Evolutionary conservation across 2,329 filamentous ascomycete species (phyloP).

Genomic region (Cladophialophora yegresii): DNA sequence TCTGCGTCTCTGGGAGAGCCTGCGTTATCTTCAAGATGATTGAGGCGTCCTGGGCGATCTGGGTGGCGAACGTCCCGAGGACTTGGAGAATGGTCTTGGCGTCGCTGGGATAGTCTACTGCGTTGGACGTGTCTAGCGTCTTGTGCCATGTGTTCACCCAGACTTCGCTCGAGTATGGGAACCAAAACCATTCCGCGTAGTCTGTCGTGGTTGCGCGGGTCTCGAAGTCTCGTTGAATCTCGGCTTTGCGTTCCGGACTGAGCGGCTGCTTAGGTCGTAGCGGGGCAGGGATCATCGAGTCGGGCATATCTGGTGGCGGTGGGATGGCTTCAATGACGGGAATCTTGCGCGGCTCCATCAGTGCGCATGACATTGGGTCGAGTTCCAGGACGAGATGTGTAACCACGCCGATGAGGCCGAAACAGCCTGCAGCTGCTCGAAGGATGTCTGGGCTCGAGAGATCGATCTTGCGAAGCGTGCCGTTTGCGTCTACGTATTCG

Average conservation of each 20-base stretch:
- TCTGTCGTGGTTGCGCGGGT: constrained; percentile 46
- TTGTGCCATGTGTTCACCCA: constrained; percentile 54
- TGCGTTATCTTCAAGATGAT: constrained; percentile 27
- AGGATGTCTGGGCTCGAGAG: constrained; percentile 46
- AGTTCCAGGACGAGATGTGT: constrained; percentile 55
- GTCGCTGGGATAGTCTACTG: constrained; percentile 28
- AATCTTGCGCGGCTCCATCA: constrained; percentile 50
- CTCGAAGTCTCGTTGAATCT: constrained; percentile 44
- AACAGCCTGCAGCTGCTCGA: constrained; percentile 49
- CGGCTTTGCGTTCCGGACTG: constrained; percentile 24
- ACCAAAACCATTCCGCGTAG: constrained; percentile 57
- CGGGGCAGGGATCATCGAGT: constrained; percentile 25
- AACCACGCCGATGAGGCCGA: constrained; percentile 53
- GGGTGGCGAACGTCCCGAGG: constrained; percentile 27
- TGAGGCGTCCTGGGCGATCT: constrained; percentile 28
- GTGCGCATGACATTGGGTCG: constrained; percentile 52
- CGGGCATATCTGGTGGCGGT: constrained; percentile 29
- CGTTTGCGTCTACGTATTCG: constrained; percentile 53
- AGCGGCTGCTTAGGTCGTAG: constrained; percentile 26
- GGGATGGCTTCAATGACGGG: constrained; percentile 32
- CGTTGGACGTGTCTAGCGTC: constrained; percentile 23
- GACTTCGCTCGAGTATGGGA: constrained; percentile 49
- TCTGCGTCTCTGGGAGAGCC: constrained; percentile 26
- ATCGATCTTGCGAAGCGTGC: constrained; percentile 41
- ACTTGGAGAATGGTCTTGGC: constrained; percentile 31